Conservation (phyloP, 176 grass and related monocot species). For the Avena eriantha region DNA sequence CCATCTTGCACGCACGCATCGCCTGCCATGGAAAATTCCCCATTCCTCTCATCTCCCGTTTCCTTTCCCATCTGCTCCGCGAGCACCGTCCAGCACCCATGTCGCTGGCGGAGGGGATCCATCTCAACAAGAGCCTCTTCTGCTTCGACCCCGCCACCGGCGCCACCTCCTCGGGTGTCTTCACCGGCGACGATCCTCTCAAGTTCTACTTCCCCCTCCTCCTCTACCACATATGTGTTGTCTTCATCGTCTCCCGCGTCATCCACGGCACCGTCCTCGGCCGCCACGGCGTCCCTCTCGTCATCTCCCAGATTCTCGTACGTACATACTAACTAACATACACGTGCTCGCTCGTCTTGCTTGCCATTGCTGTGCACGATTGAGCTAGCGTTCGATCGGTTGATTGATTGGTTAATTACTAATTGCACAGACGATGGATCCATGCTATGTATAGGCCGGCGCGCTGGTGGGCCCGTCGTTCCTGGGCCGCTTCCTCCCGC, state of each 20-base stretch:
- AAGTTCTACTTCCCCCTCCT: constrained; percentile 79
- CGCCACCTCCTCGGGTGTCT: constrained; percentile 71
- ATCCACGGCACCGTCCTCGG: constrained; percentile 45
- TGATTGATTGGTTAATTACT: constrained; percentile 8
- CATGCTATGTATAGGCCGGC: constrained; percentile 53
- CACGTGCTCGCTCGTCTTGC: neutral
- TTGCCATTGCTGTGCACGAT: neutral
- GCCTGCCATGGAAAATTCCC: constrained; percentile 30
- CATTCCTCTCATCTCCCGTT: neutral
- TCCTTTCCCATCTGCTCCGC: neutral
- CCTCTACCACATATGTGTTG: constrained; percentile 59
- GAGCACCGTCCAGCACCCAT: constrained; percentile 23
- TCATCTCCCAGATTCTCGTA: constrained; percentile 84
- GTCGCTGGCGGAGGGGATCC: constrained; percentile 18
- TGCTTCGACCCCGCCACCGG: constrained; percentile 50
- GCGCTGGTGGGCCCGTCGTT: constrained; percentile 67
- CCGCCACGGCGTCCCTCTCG: constrained; percentile 51
- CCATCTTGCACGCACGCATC: constrained; percentile 29
- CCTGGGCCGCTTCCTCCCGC: constrained; percentile 31
- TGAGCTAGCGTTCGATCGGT: constrained; percentile 4
- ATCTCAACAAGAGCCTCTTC: constrained; percentile 36
- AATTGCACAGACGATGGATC: constrained; percentile 13
- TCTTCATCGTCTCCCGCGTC: constrained; percentile 54
- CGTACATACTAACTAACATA: neutral
- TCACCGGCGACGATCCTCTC: constrained; percentile 80